Evolutionary conservation across 495 filamentous ascomycete species (phyloP), one percentile per base, ranked within the genome.

Genomic region (Aspergillus saccharolyticus): DNA sequence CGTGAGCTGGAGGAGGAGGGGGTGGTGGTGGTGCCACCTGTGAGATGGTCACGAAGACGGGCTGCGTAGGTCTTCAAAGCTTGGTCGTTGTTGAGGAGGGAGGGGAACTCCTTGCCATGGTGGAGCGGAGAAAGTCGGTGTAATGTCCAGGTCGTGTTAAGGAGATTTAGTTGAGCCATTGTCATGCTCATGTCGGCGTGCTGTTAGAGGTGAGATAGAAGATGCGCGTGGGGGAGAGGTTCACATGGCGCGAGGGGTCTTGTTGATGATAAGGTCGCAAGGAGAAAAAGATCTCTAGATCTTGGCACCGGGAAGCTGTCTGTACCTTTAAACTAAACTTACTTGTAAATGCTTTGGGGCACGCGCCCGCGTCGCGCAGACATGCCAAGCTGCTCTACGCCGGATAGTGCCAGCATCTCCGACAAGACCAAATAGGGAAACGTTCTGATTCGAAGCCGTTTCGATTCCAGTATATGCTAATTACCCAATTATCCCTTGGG

Each of bases 101-200:
- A 55, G 19, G 70, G 63, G 57, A 72, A 73, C 47, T 74, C 73
- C 47, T 70, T 75, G 18, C 62, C 68, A 51, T 78, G 73, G 62
- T 80, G 72, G 22, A 85, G 74, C 16, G 80, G 80, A 1, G 81
- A 82, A 42, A 85, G 71, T 42, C 80, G 78, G 61, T 84, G 72
- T n/a, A 79, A 60, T 9, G 76, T 78, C 73, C 80, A 85, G 9
- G 79, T 82, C 1, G 78, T 79, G 51, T 81, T 79, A 53, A 82
- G 78, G 28, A 85, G 71, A n/a, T 49, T 65, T 50, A 62, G 52
- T 55, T 55, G 55, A 33, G 65, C 65, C 72, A 76, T 74, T 44
- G 24, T 54, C n/a, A n/a, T n/a, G n/a, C n/a, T n/a, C n/a, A n/a
- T n/a, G n/a, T n/a, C n/a, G n/a, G n/a, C n/a, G n/a, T n/a, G n/a